Conservation (phyloP, 1,284 basidiomycete species). For the Cerrena zonata region DNA sequence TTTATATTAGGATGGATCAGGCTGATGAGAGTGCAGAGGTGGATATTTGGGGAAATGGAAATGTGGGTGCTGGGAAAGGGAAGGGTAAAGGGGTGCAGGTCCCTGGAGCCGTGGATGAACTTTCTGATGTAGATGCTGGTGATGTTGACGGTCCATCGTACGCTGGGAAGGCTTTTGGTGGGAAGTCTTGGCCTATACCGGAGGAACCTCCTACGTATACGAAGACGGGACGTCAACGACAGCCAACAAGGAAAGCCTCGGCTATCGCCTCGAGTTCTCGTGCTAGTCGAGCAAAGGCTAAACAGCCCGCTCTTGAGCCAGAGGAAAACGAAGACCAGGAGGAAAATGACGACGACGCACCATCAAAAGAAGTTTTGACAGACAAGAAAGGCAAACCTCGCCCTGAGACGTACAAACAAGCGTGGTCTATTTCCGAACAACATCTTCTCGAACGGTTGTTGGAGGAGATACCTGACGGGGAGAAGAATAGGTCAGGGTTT, state of each 20-base stretch:
- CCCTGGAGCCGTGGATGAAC: not conserved
- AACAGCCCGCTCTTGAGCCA: not conserved
- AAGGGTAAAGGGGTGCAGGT: not conserved
- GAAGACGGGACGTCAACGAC: slow-evolving; percentile 3
- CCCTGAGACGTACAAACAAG: slow-evolving; percentile 68
- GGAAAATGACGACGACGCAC: slow-evolving; percentile 5
- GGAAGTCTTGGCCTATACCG: slow-evolving; percentile 1
- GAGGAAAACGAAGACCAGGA: slow-evolving; percentile 8
- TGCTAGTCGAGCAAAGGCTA: slow-evolving; percentile 4
- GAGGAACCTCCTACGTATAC: not conserved
- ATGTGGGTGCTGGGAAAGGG: not conserved
- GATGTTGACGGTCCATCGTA: slow-evolving; percentile 18
- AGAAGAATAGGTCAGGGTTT: slow-evolving; percentile 56
- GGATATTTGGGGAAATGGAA: slow-evolving; percentile 35
- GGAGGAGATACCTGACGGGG: slow-evolving; percentile 70
- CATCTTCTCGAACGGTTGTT: slow-evolving; percentile 65
- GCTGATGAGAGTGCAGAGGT: slow-evolving; percentile 58
- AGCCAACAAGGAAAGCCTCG: slow-evolving; percentile 6
- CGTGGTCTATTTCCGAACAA: slow-evolving; percentile 71
- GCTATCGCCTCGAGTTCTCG: not conserved
- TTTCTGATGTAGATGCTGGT: slow-evolving; percentile 10
- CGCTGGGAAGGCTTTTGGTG: slow-evolving; percentile 1
- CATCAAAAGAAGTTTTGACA: slow-evolving; percentile 17
- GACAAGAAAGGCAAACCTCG: slow-evolving; percentile 33
- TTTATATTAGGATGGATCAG: slow-evolving; percentile 49